Base-by-base conservation (phyloP, 805 yeast genomes). In the Blastobotrys americana region DNA sequence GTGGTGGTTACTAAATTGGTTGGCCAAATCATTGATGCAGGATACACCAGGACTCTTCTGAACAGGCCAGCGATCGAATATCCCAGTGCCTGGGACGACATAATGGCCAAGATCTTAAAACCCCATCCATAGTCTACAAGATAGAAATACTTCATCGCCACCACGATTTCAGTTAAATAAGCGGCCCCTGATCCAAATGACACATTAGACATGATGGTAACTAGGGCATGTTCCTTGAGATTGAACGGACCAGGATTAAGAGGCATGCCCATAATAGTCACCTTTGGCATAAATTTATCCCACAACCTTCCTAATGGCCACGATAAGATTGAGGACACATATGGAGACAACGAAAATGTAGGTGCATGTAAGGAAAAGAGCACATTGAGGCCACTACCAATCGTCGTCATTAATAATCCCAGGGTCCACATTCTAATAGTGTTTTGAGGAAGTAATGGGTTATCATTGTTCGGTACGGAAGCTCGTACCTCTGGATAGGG, bases 21-120 rank as follows among this genome's bases (percentile, higher is more conserved):
- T 3, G 90, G 90, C 89, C 89, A 84, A 42, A 81, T 70, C 62
- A 80, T 75, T n/a, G 77, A 66, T 3, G 80, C 72, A 3, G 87
- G 82, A 46, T 74, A 73, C 13, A 82, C 80, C 49, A 82, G 68
- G 28, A 79, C 67, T 51, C 74, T 71, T 51, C 82, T 68, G 34
- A 74, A 67, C 45, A 82, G 43, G 23, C 89, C 89, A 37, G 84
- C 85, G 42, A 78, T 60, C 21, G 83, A 80, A 50, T 78, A 77
- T 6, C 89, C 88, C 42, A 82, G 68, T 51, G 76, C 67, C 58
- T 82, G 86, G 33, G 82, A 71, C 10, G 82, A 70, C 42, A 76
- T 56, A 37, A 71, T 67, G 37, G 77, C 66, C 42, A 78, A 58
- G 23, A 81, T 61, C 49, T 72, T 72, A 48, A 74, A 78, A 16